Conservation (phyloP, 2,329 filamentous ascomycete genomes). For the Lecanicillium sp. region DNA sequence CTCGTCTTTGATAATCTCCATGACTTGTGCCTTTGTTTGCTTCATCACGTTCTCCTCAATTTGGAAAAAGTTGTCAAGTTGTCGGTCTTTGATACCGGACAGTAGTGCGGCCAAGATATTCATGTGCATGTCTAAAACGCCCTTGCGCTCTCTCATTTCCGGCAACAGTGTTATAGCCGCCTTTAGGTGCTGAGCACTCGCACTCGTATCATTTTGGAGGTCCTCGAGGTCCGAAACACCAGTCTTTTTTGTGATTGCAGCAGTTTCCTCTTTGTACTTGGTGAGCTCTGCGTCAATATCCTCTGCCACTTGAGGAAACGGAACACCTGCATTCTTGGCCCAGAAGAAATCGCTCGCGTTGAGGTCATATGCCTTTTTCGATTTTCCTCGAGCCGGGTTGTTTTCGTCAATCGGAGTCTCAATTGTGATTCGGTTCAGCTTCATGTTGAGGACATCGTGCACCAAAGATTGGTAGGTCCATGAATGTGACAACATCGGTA, state of each 20-base stretch:
- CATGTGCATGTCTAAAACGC: constrained; percentile 97
- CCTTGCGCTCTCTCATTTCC: constrained; percentile 85
- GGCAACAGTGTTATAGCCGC: constrained; percentile 89
- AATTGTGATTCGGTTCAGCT: constrained; percentile 87
- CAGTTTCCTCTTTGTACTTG: constrained; percentile 91
- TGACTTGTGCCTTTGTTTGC: constrained; percentile 79
- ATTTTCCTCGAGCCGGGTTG: constrained; percentile 64
- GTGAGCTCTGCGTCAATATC: constrained; percentile 91
- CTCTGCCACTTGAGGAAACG: constrained; percentile 93
- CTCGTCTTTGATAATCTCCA: constrained; percentile 75
- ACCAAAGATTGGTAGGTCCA: constrained; percentile 75
- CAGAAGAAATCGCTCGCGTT: constrained; percentile 93
- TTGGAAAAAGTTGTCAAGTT: constrained; percentile 94
- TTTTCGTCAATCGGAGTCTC: constrained; percentile 73
- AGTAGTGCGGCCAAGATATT: constrained; percentile 77
- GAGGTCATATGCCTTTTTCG: constrained; percentile 85
- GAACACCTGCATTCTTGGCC: constrained; percentile 81
- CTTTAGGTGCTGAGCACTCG: constrained; percentile 90
- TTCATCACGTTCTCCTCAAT: constrained; percentile 89
- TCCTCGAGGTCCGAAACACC: constrained; percentile 90
- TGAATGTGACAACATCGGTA: constrained; percentile 98
- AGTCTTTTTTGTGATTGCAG: constrained; percentile 90
- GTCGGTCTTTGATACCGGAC: constrained; percentile 82
- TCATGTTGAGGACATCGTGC: constrained; percentile 49
- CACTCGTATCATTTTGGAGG: constrained; percentile 77